Base-by-base conservation (phyloP, 192 early-diverging fungal species). In the Phycomyces nitens region DNA sequence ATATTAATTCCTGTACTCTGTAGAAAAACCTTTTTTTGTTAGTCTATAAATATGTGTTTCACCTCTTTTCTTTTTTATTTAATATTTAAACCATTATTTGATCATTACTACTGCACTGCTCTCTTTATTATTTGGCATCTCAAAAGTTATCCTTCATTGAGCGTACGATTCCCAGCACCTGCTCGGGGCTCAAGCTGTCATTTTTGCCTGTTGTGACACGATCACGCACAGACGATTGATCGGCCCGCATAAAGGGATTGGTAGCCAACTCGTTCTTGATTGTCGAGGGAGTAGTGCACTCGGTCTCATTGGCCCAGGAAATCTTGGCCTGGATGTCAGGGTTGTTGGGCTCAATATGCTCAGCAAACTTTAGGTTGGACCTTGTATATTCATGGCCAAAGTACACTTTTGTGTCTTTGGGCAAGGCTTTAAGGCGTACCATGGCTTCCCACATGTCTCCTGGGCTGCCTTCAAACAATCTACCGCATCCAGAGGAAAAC, bases 301-400 rank as follows among this genome's bases (percentile, higher is more conserved):
- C 10, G 26, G 61, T 27, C 8, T 64, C 40, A 34, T 68, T 50
- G 7, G 69, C 64, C 69, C 69, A 76, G 0, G 24, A 24, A 2
- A 66, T 29, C 29, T 72, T 72, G 23, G 56, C 40, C 26, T 63
- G 21, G 21, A 78, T 52, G 1, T 63, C 62, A 9, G 64, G 22
- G 27, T 77, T 77, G 5, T 69, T 26, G 5, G 70, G 75, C 44
- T 77, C 75, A 8, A 67, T 52, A 11, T 52, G 50, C 1, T 52
- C 21, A 9, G 62, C 67, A 64, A 77, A 77, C 21, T 60, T 63
- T 14, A 88, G 72, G 62, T 92, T 89, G 11, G 78, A 67, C 6
- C 64, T 62, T 2, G 94, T 99, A 62, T 99, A 98, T 72, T 98
- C 96, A 68, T 99, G 94, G 1, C 94, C 93, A 70, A 89, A 93